Conservation (phyloP, 2,329 filamentous ascomycete genomes). For the Teratosphaeria destructans region DNA sequence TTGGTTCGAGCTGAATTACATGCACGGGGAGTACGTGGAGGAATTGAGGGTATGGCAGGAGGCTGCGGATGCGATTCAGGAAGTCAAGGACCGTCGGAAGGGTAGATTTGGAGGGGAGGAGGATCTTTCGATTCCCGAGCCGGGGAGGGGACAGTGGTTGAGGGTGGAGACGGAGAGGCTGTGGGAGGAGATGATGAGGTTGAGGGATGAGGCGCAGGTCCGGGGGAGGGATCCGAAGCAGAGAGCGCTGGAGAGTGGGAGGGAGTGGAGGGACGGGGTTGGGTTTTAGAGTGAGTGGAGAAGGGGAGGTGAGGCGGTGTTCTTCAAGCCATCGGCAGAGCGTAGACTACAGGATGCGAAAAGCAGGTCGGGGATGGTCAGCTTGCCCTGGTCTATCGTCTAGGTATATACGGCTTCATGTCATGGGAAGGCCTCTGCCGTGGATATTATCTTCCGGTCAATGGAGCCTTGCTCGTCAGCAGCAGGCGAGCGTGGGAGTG, state of each 20-base stretch:
- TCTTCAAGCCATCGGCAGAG: neutral
- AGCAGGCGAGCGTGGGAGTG: no score
- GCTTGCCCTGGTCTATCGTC: no score
- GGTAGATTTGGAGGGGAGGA: slow-evolving; percentile 32
- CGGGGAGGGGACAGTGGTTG: slow-evolving; percentile 34
- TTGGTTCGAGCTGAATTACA: slow-evolving; percentile 38
- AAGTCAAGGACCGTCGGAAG: slow-evolving; percentile 28
- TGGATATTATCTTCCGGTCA: no score
- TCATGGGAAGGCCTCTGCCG: no score
- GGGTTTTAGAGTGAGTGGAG: slow-evolving; percentile 34
- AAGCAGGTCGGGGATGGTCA: no score
- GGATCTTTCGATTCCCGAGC: slow-evolving; percentile 28
- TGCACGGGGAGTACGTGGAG: slow-evolving; percentile 30
- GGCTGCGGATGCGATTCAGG: slow-evolving; percentile 27
- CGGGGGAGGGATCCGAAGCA: slow-evolving; percentile 42
- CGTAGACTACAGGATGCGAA: neutral
- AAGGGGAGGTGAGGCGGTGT: neutral
- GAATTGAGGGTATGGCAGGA: slow-evolving; percentile 35
- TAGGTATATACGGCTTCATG: no score
- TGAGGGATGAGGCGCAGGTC: slow-evolving; percentile 36
- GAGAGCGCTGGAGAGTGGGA: slow-evolving; percentile 43
- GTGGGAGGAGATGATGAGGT: slow-evolving; percentile 31
- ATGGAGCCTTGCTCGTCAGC: no score
- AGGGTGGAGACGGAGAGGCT: slow-evolving; percentile 35
- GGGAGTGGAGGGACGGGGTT: slow-evolving; percentile 46